These are phyloP conservation scores for Saccharum spontaneum DNA, from an alignment of 176 grass and related monocot genomes.

Conservation along the genomic window DNA sequence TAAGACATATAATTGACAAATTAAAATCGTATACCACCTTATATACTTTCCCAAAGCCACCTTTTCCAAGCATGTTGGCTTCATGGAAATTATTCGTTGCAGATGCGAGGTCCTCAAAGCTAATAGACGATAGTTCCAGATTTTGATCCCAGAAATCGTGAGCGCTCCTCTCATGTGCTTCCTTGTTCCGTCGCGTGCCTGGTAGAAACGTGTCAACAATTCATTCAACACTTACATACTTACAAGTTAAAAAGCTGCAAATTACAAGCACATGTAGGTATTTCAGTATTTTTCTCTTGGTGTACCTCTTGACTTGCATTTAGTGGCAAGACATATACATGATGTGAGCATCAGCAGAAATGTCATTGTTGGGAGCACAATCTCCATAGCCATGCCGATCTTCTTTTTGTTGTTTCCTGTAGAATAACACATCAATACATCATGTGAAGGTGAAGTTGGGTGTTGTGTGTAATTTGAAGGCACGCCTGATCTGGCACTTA, in stretches of 20 bases:
- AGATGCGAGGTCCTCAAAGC: not conserved
- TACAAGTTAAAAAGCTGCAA: no score
- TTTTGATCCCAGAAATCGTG: not conserved
- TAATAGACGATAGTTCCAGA: not conserved
- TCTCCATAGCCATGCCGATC: not conserved
- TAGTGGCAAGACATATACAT: not conserved
- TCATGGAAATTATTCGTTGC: not conserved
- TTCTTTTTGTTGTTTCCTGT: not conserved
- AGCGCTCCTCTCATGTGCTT: not conserved
- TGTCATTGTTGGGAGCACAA: not conserved
- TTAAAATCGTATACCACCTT: not conserved
- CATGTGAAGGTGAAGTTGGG: not conserved
- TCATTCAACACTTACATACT: no score
- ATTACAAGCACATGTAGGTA: not conserved
- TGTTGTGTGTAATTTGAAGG: not conserved
- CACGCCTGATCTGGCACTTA: not conserved
- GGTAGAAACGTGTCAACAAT: not conserved
- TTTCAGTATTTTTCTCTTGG: not conserved
- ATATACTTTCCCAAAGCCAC: not conserved
- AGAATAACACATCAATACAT: not conserved
- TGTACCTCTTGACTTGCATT: not conserved
- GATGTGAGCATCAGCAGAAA: not conserved
- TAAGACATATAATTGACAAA: no score
- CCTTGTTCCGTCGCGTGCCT: not conserved
- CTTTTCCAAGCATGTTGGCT: not conserved